These are phyloP conservation scores for Boletus rex-veris DNA, from an alignment of 768 basidiomycete genomes.

Conservation along the genomic window DNA sequence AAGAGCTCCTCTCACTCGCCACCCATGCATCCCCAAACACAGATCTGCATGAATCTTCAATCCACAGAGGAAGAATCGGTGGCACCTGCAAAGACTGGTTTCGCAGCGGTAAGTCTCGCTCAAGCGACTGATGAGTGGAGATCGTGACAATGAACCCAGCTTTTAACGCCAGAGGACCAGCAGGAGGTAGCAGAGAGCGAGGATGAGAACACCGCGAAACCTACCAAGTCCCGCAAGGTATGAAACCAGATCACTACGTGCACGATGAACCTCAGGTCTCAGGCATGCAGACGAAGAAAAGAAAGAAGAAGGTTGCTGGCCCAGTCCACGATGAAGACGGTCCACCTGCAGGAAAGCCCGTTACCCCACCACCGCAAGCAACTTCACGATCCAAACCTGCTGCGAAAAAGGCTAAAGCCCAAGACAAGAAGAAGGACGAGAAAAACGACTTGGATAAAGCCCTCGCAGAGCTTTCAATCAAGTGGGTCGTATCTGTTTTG, in stretches of 20 bases:
- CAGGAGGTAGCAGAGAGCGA: constrained; percentile 17
- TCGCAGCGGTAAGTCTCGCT: constrained; percentile 45
- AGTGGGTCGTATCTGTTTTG: constrained; percentile 41
- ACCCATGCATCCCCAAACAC: constrained; percentile 2
- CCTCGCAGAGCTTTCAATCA: constrained; percentile 76
- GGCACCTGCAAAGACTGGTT: constrained; percentile 29
- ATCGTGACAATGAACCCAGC: constrained; percentile 33
- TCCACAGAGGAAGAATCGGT: constrained; percentile 40
- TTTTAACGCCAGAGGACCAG: constrained; percentile 37
- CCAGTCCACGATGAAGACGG: constrained; percentile 4
- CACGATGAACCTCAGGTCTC: neutral
- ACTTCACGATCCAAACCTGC: constrained; percentile 41
- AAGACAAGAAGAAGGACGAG: too few species aligned
- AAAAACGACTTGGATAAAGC: constrained; percentile 81
- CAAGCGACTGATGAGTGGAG: constrained; percentile 3
- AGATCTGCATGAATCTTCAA: constrained; percentile 15
- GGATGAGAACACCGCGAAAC: constrained; percentile 18
- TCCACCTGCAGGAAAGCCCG: constrained; percentile 4
- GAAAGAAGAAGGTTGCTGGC: constrained; percentile 33
- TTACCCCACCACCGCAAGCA: neutral
- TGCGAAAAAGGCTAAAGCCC: constrained; percentile 57
- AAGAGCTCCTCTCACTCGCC: constrained; percentile 65
- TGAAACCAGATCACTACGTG: neutral
- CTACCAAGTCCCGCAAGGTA: constrained; percentile 25
- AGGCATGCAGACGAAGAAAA: constrained; percentile 36